Conservation (phyloP, 257 asterid species). For the Solanum bulbocastanum region DNA sequence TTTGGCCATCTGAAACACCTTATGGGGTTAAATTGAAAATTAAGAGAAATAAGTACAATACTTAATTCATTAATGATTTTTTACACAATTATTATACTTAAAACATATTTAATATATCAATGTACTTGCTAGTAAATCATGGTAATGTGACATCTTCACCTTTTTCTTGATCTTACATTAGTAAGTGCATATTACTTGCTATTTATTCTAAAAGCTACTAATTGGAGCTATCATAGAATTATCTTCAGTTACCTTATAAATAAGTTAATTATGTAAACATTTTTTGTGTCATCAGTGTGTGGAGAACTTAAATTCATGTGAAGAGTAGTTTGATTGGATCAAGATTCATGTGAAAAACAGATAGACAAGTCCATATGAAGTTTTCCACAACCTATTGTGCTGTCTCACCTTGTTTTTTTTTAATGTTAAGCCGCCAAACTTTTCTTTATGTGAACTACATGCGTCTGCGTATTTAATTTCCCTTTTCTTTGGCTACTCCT, state of each 20-base stretch:
- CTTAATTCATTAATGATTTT: background rate
- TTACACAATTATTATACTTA: background rate
- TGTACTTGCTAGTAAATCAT: background rate
- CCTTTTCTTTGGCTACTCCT: background rate
- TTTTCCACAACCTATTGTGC: background rate
- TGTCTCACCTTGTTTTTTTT: background rate
- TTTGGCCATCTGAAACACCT: background rate
- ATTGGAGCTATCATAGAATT: background rate
- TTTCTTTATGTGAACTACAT: background rate
- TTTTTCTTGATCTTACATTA: background rate
- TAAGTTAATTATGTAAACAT: background rate
- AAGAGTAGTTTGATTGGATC: background rate
- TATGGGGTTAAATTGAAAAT: background rate
- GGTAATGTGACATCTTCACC: background rate
- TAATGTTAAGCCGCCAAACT: background rate
- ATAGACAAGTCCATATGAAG: background rate
- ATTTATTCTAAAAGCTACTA: background rate
- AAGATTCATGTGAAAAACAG: constrained; percentile 2
- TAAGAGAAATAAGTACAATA: background rate
- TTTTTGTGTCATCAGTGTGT: background rate
- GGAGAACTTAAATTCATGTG: background rate
- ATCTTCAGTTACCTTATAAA: background rate
- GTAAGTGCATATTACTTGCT: background rate
- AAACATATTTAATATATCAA: background rate
- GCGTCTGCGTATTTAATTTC: background rate